A percentile compares a stretch with the other conserved stretches of the same genome.
Conservation (phyloP, 495 filamentous ascomycete genomes). For the Trichoderma asperelloides region DNA sequence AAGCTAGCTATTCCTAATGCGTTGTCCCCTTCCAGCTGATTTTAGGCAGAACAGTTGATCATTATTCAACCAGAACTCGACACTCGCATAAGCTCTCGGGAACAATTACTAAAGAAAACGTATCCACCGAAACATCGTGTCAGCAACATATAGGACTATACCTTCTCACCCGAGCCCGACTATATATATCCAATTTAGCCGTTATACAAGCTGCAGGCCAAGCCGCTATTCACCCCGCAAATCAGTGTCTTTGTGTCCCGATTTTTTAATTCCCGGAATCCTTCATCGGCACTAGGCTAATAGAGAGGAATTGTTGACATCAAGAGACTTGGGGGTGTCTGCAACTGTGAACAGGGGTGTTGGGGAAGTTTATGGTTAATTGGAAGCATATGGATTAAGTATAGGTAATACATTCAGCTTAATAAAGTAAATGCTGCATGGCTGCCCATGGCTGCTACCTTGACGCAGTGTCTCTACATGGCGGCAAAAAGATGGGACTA, state of each 20-base stretch:
- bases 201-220: background rate
- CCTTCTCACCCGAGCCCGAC: background rate
- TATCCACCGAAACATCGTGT: background rate
- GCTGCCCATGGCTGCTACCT: background rate
- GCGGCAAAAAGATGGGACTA: background rate
- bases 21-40: background rate
- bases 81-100: background rate
- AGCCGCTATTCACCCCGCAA: background rate
- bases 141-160: background rate
- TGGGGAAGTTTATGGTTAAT: background rate
- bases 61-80: background rate
- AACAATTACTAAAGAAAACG: background rate
- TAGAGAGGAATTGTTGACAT: background rate
- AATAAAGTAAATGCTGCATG: background rate
- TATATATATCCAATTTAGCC: constrained; percentile 6
- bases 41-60: background rate
- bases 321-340: background rate
- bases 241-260: background rate
- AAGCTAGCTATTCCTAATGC: background rate
- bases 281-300: background rate
- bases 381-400: background rate
- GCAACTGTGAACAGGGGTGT: background rate
- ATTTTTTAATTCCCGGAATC: background rate
- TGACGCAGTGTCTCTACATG: background rate
- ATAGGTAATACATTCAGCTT: background rate